These are phyloP conservation scores for Trichoderma gamsii DNA, from an alignment of 495 filamentous ascomycete species.

Conservation along the genomic window DNA sequence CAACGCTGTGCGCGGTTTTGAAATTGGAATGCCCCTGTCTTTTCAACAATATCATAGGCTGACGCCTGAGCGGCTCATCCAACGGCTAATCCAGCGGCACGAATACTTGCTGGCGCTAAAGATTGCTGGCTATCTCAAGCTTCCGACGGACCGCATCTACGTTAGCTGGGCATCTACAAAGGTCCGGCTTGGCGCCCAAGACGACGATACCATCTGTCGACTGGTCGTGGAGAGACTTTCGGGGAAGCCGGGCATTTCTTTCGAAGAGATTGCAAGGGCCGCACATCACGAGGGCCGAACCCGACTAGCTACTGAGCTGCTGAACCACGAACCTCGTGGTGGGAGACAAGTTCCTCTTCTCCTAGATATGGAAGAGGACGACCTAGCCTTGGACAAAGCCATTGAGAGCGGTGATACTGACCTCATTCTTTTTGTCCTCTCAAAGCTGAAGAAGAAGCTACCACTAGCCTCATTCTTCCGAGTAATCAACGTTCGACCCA, in stretches of 20 bases:
- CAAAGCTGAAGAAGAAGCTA: constrained; percentile 84
- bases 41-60: constrained; percentile 86
- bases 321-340: constrained; percentile 89
- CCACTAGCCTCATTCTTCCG: constrained; percentile 89
- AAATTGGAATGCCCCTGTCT: constrained; percentile 84
- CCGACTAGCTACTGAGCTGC: constrained; percentile 76
- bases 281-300: constrained; percentile 91
- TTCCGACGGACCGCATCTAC: constrained; percentile 85
- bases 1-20: constrained; percentile 84
- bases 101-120: constrained; percentile 89
- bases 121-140: constrained; percentile 79
- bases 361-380: constrained; percentile 91
- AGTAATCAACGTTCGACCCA: constrained; percentile 78
- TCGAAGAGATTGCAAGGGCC: constrained; percentile 87
- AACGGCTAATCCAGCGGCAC: constrained; percentile 76
- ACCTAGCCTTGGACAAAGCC: constrained; percentile 92
- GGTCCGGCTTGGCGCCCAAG: constrained; percentile 73
- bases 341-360: constrained; percentile 95
- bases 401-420: constrained; percentile 94
- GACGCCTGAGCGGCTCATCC: constrained; percentile 78
- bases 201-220: constrained; percentile 82
- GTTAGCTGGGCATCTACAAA: constrained; percentile 96
- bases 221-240: constrained; percentile 80
- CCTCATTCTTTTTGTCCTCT: constrained; percentile 79
- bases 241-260: constrained; percentile 86